Evolutionary conservation across 2,329 filamentous ascomycete genomes (phyloP).

Genomic region (Ophiostoma sp.): DNA sequence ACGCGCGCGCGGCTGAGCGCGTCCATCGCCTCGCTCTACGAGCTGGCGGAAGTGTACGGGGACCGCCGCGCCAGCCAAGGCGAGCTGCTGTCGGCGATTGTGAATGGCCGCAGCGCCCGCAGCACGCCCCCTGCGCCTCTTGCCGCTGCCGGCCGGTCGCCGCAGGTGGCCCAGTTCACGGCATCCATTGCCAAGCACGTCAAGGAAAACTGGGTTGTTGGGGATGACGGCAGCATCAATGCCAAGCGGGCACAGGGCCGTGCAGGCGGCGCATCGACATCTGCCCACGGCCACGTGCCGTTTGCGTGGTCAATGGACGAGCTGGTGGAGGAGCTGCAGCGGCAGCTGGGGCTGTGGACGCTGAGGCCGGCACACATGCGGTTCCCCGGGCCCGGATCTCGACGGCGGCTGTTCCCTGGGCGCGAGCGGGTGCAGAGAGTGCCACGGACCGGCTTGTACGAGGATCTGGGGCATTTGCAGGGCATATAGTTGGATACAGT

Average conservation of each 20-base stretch:
- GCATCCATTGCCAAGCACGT: constrained; percentile 43
- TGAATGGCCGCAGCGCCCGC: neutral
- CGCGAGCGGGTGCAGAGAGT: neutral
- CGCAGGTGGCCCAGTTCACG: constrained; percentile 38
- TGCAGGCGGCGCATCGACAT: constrained; percentile 10
- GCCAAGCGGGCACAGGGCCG: constrained; percentile 20
- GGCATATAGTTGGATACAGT: too few species aligned
- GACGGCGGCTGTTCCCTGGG: neutral
- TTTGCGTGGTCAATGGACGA: constrained; percentile 33
- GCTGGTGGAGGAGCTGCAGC: constrained; percentile 33
- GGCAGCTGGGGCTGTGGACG: constrained; percentile 34
- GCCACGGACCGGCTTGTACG: too few species aligned
- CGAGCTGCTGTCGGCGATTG: neutral
- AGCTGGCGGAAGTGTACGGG: neutral
- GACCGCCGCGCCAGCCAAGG: neutral
- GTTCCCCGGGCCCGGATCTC: neutral
- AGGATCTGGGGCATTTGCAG: neutral
- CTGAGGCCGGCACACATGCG: constrained; percentile 16
- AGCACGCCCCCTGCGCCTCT: too few species aligned
- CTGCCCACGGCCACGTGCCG: constrained; percentile 20
- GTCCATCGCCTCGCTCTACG: neutral
- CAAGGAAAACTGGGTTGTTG: constrained; percentile 39
- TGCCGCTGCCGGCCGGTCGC: neutral
- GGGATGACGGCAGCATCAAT: constrained; percentile 25
- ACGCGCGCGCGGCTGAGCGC: neutral